Conservation (phyloP, 768 basidiomycete genomes). For the Rhizopogon vinicolor region DNA sequence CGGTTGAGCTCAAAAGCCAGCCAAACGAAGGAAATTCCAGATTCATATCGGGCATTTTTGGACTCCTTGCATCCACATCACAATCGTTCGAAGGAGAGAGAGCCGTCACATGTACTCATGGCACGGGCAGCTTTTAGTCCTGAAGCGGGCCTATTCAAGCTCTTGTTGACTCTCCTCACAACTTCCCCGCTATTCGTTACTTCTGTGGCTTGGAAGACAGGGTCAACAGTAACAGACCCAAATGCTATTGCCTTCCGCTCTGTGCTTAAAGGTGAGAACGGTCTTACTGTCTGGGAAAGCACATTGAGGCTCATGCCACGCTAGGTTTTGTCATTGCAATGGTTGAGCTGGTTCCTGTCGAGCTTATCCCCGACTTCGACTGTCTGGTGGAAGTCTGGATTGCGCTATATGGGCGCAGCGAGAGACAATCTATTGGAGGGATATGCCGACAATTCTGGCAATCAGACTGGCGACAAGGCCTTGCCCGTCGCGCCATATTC, state of each 20-base stretch:
- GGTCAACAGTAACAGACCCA: slow-evolving; percentile 65
- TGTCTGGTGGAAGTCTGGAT: slow-evolving; percentile 73
- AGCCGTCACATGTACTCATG: slow-evolving; percentile 56
- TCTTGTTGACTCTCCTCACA: slow-evolving; percentile 56
- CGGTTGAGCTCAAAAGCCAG: slow-evolving; percentile 44
- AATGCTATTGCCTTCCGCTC: slow-evolving; percentile 79
- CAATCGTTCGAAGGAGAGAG: slow-evolving; percentile 48
- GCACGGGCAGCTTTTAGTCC: slow-evolving; percentile 50
- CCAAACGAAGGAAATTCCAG: slow-evolving; percentile 48
- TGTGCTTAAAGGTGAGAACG: slow-evolving; percentile 69
- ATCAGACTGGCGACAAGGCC: slow-evolving; percentile 62
- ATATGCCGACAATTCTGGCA: slow-evolving; percentile 85
- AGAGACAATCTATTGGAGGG: slow-evolving; percentile 53
- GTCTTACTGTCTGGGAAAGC: background rate
- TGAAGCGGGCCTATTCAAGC: slow-evolving; percentile 54
- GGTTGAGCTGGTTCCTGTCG: slow-evolving; percentile 69
- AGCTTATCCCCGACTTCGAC: slow-evolving; percentile 73
- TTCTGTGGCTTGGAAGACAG: slow-evolving; percentile 61
- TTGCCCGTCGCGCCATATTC: slow-evolving; percentile 72
- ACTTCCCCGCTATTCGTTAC: slow-evolving; percentile 76
- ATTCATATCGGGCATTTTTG: slow-evolving; percentile 52
- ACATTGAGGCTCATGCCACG: slow-evolving; percentile 4
- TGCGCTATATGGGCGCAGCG: slow-evolving; percentile 71
- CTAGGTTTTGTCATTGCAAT: slow-evolving; percentile 74
- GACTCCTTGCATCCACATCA: slow-evolving; percentile 42